Percentiles rank a stretch among this genome's conserved stretches.
phyloP scores from a whole-genome alignment of 208 protist species.

The Leptomonas seymouri region DNA sequence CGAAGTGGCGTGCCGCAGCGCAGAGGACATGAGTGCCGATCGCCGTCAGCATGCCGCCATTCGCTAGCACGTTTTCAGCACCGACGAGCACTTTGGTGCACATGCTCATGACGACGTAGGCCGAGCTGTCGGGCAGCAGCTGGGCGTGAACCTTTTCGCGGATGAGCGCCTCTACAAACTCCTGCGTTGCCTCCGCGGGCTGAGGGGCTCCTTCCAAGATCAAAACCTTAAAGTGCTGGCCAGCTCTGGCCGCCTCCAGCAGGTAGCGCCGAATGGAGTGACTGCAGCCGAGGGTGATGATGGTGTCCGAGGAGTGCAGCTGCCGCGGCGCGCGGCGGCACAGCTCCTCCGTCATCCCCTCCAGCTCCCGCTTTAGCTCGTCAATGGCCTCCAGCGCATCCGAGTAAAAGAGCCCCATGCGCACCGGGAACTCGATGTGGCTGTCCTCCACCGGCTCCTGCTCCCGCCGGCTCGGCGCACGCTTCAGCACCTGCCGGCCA shows the following conservation, averaged over 20 bases:
- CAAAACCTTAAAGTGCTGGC: constrained; percentile 91
- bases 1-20: constrained; percentile 94
- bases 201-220: constrained; percentile 92
- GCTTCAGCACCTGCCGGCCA: constrained; percentile 64
- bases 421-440: constrained; percentile 56
- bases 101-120: constrained; percentile 98
- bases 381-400: constrained; percentile 61
- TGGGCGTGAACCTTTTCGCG: constrained; percentile 84
- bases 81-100: constrained; percentile 98
- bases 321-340: constrained; percentile 66
- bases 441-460: constrained; percentile 21
- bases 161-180: constrained; percentile 80
- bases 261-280: constrained; percentile 73
- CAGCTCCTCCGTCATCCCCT: constrained; percentile 76
- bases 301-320: constrained; percentile 73
- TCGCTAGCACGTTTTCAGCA: constrained; percentile 95
- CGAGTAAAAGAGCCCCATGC: constrained; percentile 55
- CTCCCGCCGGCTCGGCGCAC: constrained; percentile 55
- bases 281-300: constrained; percentile 81
- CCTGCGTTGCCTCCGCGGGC: constrained; percentile 46
- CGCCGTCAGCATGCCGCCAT: constrained; percentile 96
- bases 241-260: constrained; percentile 38
- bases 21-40: constrained; percentile 95
- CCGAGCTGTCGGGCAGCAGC: constrained; percentile 94
- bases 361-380: constrained; percentile 63